These are phyloP conservation scores for Borealophlyctis nickersoniae DNA, from an alignment of 192 early-diverging fungal genomes.

Conservation along the genomic window DNA sequence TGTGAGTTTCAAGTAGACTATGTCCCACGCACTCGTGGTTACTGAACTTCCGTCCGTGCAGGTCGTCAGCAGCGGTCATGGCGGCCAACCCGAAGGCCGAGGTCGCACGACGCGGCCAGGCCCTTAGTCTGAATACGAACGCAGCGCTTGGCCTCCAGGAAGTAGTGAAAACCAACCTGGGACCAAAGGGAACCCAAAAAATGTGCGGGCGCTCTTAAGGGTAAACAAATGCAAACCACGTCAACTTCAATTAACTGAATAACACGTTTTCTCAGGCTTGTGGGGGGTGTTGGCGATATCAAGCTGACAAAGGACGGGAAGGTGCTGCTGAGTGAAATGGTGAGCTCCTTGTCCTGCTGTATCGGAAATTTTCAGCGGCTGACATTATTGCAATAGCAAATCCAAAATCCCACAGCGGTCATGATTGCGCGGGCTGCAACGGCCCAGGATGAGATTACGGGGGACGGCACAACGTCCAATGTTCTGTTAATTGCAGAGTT, in stretches of 20 bases:
- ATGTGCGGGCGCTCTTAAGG: slow-evolving; percentile 64
- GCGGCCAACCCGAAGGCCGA: slow-evolving; percentile 97
- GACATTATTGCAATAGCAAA: slow-evolving; percentile 68
- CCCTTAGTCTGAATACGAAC: slow-evolving; percentile 92
- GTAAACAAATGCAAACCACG: background rate
- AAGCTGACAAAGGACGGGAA: slow-evolving; percentile 99
- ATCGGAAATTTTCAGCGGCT: background rate
- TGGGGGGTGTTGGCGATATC: slow-evolving; percentile 92
- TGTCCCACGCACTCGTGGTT: too few relatives aligned
- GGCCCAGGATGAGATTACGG: slow-evolving; percentile 98
- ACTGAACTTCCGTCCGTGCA: too few relatives aligned
- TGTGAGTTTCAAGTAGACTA: too few relatives aligned
- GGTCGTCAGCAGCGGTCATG: slow-evolving; percentile 81
- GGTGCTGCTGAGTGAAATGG: slow-evolving; percentile 97
- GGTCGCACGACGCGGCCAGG: slow-evolving; percentile 96
- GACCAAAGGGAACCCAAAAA: slow-evolving; percentile 97
- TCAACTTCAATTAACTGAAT: background rate
- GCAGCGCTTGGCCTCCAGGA: slow-evolving; percentile 94
- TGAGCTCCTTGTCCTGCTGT: slow-evolving; percentile 49
- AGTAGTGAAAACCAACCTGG: slow-evolving; percentile 93
- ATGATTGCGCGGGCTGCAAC: slow-evolving; percentile 99
- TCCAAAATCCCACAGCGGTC: slow-evolving; percentile 98
- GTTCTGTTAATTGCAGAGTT: slow-evolving; percentile 96
- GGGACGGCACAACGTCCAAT: slow-evolving; percentile 97
- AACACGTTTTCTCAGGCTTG: slow-evolving; percentile 60